Evolutionary conservation across 208 protist genomes (phyloP).

Genomic region (Dictyostelium gargantuum): DNA sequence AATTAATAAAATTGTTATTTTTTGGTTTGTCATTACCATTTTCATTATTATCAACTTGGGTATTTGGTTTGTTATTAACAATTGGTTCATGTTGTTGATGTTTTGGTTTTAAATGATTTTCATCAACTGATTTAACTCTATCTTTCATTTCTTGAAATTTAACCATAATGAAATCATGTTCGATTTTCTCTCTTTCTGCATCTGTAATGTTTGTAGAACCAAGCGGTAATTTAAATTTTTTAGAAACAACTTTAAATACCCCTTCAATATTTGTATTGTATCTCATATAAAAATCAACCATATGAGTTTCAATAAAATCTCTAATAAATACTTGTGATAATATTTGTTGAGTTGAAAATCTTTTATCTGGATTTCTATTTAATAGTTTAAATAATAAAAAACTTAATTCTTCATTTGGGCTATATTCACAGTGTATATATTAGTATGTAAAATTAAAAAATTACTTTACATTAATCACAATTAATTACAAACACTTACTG

Average conservation of each 20-base stretch:
- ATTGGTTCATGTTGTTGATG: not conserved
- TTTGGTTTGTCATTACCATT: slow-evolving; percentile 29
- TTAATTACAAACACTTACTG: not conserved
- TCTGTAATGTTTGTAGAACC: not conserved
- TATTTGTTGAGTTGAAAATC: not conserved
- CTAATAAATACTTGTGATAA: not conserved
- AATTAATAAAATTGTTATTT: not conserved
- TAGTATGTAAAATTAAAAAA: not conserved
- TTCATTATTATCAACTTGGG: slow-evolving; percentile 46
- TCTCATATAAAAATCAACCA: not conserved
- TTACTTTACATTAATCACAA: not conserved
- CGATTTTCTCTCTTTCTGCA: not conserved
- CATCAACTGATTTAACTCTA: not conserved
- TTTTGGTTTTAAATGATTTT: not conserved
- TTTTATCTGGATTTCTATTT: not conserved
- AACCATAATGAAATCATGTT: not conserved
- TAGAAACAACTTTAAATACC: not conserved
- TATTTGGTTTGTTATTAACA: not conserved
- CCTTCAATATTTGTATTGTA: not conserved
- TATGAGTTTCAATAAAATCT: not conserved
- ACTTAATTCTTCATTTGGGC: not conserved
- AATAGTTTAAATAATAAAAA: not conserved
- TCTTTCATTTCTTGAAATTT: not conserved
- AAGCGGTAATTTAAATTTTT: not conserved
- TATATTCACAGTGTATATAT: not conserved